Evolutionary conservation across 2,329 filamentous ascomycete species (phyloP).

Genomic region (Exophiala xenobiotica): DNA sequence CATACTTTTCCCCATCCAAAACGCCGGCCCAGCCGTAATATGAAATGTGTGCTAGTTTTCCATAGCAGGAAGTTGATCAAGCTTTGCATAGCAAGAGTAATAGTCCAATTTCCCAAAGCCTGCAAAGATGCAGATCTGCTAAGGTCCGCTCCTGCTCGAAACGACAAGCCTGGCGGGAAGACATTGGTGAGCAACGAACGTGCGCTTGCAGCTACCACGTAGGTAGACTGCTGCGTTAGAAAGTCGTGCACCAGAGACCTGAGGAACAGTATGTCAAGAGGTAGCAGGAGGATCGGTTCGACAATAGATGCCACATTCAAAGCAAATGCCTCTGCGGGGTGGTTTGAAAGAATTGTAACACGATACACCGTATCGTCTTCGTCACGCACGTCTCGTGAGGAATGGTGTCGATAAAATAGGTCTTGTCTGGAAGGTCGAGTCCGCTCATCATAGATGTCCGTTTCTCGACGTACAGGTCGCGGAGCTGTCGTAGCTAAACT

Average conservation of each 20-base stretch:
- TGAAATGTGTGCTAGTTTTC: constrained; percentile 9
- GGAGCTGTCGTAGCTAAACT: constrained; percentile 17
- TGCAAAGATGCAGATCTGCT: not conserved
- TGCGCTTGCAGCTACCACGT: not conserved
- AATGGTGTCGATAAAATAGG: constrained; percentile 4
- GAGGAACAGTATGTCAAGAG: constrained; percentile 22
- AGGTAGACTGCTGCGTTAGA: constrained; percentile 1
- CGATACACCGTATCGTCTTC: constrained; percentile 13
- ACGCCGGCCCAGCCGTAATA: constrained; percentile 10
- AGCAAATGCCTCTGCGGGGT: constrained; percentile 18
- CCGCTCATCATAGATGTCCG: constrained; percentile 24
- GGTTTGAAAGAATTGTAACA: constrained; percentile 22
- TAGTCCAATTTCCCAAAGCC: constrained; percentile 15
- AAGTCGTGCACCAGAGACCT: constrained; percentile 13
- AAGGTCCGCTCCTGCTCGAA: constrained; percentile 1
- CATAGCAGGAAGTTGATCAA: constrained; percentile 19
- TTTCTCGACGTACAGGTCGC: constrained; percentile 26
- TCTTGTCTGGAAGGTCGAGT: constrained; percentile 7
- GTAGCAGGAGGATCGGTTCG: constrained; percentile 21
- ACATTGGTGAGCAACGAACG: constrained; percentile 4
- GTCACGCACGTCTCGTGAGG: not conserved
- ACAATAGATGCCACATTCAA: constrained; percentile 13
- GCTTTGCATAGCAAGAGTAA: constrained; percentile 20
- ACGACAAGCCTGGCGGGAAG: constrained; percentile 11
- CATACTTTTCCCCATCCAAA: constrained; percentile 26